Evolutionary conservation across 2,329 filamentous ascomycete genomes (phyloP), one percentile per base, ranked within the genome.

Genomic region (Lasiodiplodia citricola): DNA sequence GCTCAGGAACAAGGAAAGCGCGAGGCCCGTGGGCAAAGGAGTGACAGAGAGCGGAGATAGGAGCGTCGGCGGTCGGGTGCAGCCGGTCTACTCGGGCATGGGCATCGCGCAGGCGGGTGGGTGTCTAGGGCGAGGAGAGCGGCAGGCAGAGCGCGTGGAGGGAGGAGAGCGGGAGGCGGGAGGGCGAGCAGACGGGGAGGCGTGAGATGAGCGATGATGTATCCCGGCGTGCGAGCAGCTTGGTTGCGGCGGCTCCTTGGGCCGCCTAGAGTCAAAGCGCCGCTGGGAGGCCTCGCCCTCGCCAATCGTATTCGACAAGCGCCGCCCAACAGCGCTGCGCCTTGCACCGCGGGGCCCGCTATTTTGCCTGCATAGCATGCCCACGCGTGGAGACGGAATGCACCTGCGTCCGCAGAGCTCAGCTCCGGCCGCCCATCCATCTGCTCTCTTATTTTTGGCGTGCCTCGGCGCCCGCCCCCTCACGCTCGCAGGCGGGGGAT

Each of bases 121-220:
- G 41, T 11, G 44, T 21, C 55, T 28, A 21, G 41, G 5, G 65
- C 18, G 41, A 50, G 21, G 38, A 44, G 23, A 13, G 21, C 23
- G n/a, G 58, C 37, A 37, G n/a, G 35, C 21, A 25, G 35, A 18
- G 41, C 41, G 58, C 25, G 41, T 21, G 28, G 41, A 31, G 44
- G 44, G 55, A 25, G 55, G 37, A 25, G 51, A 23, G 54, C 35
- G 28, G 65, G 44, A 50, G 55, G 35, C 44, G 66, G 66, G 57
- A 62, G 50, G 50, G 25, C 50, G 57, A 52, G 25, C 38, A 23
- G 47, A 55, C 44, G 57, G 66, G 56, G 55, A 58, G 55, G 65
- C 55, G 54, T 50, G 65, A 52, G 65, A 58, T 60, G 65, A 67
- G 65, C 65, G 65, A 67, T 67, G 65, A 67, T 67, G 65, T 60